Percentiles rank a stretch among this genome's conserved stretches.
Conservation (phyloP, 495 filamentous ascomycete genomes). For the Aspergillus avenaceus region DNA sequence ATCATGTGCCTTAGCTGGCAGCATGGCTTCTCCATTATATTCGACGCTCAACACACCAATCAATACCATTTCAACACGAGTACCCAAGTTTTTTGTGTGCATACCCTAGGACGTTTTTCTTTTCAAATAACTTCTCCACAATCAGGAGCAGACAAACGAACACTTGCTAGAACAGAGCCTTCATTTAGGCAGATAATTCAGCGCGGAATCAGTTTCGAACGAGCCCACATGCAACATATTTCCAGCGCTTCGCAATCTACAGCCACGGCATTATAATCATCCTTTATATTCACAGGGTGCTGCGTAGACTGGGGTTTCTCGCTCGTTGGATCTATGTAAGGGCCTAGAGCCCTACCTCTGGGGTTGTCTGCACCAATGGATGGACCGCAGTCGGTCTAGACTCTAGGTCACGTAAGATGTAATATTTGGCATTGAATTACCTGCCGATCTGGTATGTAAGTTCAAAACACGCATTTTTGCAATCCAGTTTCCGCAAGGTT, state of each 20-base stretch:
- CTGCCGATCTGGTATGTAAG: no score
- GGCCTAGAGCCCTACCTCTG: no score
- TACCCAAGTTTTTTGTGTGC: neutral
- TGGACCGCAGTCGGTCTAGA: no score
- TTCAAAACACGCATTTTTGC: no score
- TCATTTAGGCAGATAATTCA: neutral
- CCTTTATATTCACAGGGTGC: no score
- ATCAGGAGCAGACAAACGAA: neutral
- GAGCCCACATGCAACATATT: neutral
- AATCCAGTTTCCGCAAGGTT: no score
- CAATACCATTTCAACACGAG: constrained; percentile 36
- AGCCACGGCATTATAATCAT: neutral
- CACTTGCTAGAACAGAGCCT: neutral
- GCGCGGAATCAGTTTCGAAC: neutral
- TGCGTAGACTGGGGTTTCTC: neutral
- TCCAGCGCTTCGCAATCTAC: neutral
- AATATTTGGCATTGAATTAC: no score
- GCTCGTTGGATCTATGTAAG: no score
- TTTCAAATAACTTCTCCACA: neutral
- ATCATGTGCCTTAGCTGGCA: constrained; percentile 29
- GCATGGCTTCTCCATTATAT: constrained; percentile 32
- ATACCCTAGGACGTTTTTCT: neutral
- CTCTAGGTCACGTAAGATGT: no score
- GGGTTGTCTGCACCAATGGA: no score
- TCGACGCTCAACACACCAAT: constrained; percentile 40